Evolutionary conservation across 75 land plant species (phyloP).

Genomic region (Pseudotsuga menziesii): DNA sequence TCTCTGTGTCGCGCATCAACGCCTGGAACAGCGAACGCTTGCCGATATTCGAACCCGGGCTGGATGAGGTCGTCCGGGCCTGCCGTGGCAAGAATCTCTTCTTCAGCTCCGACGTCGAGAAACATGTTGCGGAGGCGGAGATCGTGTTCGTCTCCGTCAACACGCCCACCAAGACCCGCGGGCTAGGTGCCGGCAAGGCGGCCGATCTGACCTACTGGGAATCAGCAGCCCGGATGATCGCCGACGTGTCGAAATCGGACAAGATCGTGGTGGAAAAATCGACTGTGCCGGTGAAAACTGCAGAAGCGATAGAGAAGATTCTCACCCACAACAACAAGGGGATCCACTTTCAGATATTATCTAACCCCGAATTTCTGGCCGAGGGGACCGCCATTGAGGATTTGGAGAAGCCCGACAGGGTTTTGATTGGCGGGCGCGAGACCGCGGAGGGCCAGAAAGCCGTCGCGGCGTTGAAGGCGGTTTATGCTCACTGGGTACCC

Average conservation of each 20-base stretch:
- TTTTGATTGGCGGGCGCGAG: constrained; percentile 80
- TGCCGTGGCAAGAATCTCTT: constrained; percentile 76
- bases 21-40: constrained; percentile 91
- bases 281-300: constrained; percentile 83
- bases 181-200: constrained; percentile 85
- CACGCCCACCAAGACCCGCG: constrained; percentile 87
- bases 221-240: constrained; percentile 80
- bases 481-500: constrained; percentile 88
- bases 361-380: constrained; percentile 88
- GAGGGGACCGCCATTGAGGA: constrained; percentile 92
- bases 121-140: constrained; percentile 61
- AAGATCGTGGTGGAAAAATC: constrained; percentile 91
- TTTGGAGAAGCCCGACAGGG: constrained; percentile 64
- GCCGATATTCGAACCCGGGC: constrained; percentile 86
- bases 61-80: constrained; percentile 79
- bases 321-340: constrained; percentile 87
- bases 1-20: constrained; percentile 52
- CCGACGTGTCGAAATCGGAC: constrained; percentile 76
- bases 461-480: constrained; percentile 57
- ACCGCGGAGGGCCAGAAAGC: constrained; percentile 80
- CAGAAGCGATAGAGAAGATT: constrained; percentile 78
- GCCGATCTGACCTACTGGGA: constrained; percentile 94
- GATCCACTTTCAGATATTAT: constrained; percentile 69
- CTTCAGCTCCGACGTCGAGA: constrained; percentile 81
- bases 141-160: constrained; percentile 80